Evolutionary conservation across 2,329 filamentous ascomycete species (phyloP).

Genomic region (Fulvia fulva): DNA sequence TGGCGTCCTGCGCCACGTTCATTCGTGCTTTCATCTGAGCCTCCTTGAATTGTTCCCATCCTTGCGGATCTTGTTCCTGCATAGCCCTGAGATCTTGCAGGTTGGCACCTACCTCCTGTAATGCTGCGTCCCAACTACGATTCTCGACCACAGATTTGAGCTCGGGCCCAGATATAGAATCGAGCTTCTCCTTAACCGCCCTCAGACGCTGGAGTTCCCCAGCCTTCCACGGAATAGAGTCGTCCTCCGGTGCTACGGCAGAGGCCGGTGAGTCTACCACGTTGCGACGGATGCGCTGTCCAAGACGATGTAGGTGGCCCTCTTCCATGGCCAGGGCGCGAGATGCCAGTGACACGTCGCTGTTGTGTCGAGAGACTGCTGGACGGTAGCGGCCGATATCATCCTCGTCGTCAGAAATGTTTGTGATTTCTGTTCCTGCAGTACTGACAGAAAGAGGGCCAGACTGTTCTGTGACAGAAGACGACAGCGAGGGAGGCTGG

Average conservation of each 20-base stretch:
- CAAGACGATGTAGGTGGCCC: conserved; percentile 65
- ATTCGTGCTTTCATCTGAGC: conserved; percentile 34
- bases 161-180: conserved; percentile 56
- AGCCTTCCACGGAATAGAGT: conserved; percentile 27
- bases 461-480: conserved; percentile 15
- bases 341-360: conserved; percentile 64
- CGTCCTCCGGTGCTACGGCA: conserved; percentile 19
- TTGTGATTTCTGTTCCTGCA: conserved; percentile 18
- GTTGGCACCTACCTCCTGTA: conserved; percentile 61
- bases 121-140: conserved; percentile 56
- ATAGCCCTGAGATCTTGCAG: conserved; percentile 63
- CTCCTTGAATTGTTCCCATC: conserved; percentile 35
- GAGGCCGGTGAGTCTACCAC: conserved; percentile 50
- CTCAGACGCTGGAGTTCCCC: conserved; percentile 35
- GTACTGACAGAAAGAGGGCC: conserved; percentile 14
- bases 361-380: conserved; percentile 55
- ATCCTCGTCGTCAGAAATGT: conserved; percentile 31
- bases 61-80: conserved; percentile 39
- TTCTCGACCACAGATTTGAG: conserved; percentile 59
- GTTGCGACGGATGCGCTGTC: conserved; percentile 62
- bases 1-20: conserved; percentile 25
- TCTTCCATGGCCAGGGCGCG: conserved; percentile 64
- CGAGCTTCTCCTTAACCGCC: conserved; percentile 42
- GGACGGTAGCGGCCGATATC: conserved; percentile 35
- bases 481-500: conserved; percentile 14